phyloP scores from a whole-genome alignment of 2,329 filamentous ascomycete species.

The Fusarium liriodendri region DNA sequence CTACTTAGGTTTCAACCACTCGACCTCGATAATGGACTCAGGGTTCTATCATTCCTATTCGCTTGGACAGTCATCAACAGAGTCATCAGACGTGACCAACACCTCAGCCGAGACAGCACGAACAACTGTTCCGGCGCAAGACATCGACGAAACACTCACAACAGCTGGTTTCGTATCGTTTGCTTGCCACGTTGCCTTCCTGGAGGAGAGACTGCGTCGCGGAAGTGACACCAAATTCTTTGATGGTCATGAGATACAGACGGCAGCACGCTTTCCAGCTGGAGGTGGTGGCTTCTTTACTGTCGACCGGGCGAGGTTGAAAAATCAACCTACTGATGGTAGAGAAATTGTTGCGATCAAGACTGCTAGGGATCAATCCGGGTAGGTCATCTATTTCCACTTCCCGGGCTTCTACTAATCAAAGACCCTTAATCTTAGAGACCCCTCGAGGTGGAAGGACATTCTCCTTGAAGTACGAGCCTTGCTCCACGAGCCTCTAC shows the following conservation, averaged over 20 bases:
- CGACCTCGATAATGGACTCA: not conserved
- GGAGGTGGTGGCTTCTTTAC: slow-evolving; percentile 6
- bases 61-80: not conserved
- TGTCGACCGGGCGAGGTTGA: slow-evolving; percentile 1
- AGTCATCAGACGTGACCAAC: not conserved
- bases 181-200: slow-evolving; percentile 6
- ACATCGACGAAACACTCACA: not conserved
- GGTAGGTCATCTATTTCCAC: not conserved
- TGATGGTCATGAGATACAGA: not conserved
- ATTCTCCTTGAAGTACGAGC: slow-evolving; percentile 5
- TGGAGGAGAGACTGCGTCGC: not conserved
- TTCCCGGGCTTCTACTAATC: not conserved
- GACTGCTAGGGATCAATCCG: slow-evolving; percentile 1
- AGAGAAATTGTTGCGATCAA: not conserved
- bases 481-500: not conserved
- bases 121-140: not conserved
- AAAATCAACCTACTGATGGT: not conserved
- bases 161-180: slow-evolving; percentile 3
- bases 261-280: not conserved
- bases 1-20: not conserved
- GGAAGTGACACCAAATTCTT: slow-evolving; percentile 2
- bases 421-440: not conserved
- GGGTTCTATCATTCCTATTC: slow-evolving; percentile 7
- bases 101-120: not conserved
- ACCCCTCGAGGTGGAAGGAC: slow-evolving; percentile 6